A percentile compares a stretch with the other conserved stretches of the same genome.
phyloP scores from a whole-genome alignment of 805 yeast genomes.

The Kregervanrija pseudodelftensis region DNA sequence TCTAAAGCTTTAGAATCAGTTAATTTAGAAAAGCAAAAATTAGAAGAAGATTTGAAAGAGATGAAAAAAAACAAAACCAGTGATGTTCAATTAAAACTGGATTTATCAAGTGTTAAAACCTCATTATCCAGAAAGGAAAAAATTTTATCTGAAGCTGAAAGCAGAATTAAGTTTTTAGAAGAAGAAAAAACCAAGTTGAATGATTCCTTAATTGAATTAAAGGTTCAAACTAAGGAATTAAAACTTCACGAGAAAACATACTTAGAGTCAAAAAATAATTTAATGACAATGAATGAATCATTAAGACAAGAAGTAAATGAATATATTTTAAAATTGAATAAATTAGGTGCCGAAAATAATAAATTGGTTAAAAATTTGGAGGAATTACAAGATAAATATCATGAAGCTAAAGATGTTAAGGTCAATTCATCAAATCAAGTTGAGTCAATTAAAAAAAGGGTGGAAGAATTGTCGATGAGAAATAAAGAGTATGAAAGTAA shows the following conservation, averaged over 20 bases:
- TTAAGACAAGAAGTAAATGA: slow-evolving; percentile 26
- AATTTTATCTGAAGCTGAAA: slow-evolving; percentile 31
- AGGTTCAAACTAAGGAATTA: slow-evolving; percentile 35
- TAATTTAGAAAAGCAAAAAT: slow-evolving; percentile 26
- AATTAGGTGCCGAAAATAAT: slow-evolving; percentile 37
- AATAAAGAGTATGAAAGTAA: slow-evolving; percentile 55
- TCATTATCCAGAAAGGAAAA: slow-evolving; percentile 40
- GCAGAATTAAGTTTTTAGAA: slow-evolving; percentile 29
- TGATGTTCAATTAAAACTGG: slow-evolving; percentile 41
- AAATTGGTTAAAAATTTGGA: slow-evolving; percentile 33
- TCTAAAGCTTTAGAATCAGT: too few relatives aligned
- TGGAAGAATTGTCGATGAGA: slow-evolving; percentile 64
- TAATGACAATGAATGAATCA: slow-evolving; percentile 36
- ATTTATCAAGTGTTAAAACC: slow-evolving; percentile 38
- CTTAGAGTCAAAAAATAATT: slow-evolving; percentile 32
- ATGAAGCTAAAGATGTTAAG: slow-evolving; percentile 28
- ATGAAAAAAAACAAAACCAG: slow-evolving; percentile 31
- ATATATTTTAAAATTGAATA: slow-evolving; percentile 32
- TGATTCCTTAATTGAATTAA: slow-evolving; percentile 32
- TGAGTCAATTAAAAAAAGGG: slow-evolving; percentile 52
- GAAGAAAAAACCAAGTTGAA: slow-evolving; percentile 34
- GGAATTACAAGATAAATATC: slow-evolving; percentile 31
- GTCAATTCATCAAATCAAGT: slow-evolving; percentile 30
- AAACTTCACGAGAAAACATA: slow-evolving; percentile 29
- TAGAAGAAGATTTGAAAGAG: slow-evolving; percentile 27